Evolutionary conservation across 1,284 basidiomycete species (phyloP), one percentile per base, ranked within the genome.

Genomic region (Sanghuangporus baumii): DNA sequence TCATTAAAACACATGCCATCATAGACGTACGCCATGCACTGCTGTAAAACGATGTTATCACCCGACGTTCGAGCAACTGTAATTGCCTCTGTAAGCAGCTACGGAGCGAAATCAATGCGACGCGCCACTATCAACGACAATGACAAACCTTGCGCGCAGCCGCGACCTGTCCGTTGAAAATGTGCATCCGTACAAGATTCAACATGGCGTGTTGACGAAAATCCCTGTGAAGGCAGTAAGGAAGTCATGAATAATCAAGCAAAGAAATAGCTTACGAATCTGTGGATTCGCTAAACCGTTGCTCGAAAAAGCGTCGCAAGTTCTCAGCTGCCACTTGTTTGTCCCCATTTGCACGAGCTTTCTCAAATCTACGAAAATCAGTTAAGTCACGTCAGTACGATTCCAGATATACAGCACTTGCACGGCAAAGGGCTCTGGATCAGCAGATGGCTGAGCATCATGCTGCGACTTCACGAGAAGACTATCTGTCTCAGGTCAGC

Each of bases 201-300:
- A 93, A 76, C 61, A 93, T 72, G 0, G 88, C 88, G 69, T 89
- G 87, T 67, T 92, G 90, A 55, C 91, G 86, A 62, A 90, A 74
- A 16, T 88, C 88, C 31, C 91, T 92, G 67, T 18, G 37, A 59
- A 31, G 46, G 52, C 41, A 47, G 16, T 56, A 55, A 59, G 67
- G n/a, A 61, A 56, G 31, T 40, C 16, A 36, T 60, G 26, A 40
- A 38, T 46, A 26, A n/a, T 31, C 23, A 54, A 48, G 18, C 37
- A n/a, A 14, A 47, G 20, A 37, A 2, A 38, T 47, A 43, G 56
- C 52, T 48, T 11, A 71, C 12, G 41, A 48, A 23, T 75, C 89
- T 68, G 66, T 91, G 88, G 89, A 91, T 71, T 93, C 90, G 65
- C 84, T 87, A 69, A 93, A 93, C 67, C 84, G 86, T 66, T 93